These are phyloP conservation scores for Tylopilus balloui DNA, from an alignment of 768 basidiomycete species.

Conservation along the genomic window DNA sequence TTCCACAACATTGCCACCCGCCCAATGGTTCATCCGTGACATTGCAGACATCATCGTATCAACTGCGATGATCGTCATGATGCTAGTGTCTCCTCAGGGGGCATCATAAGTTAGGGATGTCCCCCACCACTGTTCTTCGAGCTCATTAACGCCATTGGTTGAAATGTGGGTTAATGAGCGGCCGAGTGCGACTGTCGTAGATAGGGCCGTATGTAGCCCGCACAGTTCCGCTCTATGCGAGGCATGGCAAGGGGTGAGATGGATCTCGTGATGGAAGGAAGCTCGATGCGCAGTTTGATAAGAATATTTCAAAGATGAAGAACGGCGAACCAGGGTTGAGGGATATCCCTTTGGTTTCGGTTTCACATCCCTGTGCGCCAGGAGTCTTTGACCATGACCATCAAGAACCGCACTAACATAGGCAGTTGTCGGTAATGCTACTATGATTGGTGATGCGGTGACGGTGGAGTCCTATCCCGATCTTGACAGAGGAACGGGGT, in stretches of 20 bases:
- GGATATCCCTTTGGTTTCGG: no score
- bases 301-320: background rate
- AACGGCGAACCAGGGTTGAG: background rate
- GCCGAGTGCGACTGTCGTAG: background rate
- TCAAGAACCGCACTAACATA: background rate
- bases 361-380: background rate
- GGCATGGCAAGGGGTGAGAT: background rate
- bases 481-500: background rate
- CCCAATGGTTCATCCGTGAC: background rate
- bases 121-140: slow-evolving; percentile 31
- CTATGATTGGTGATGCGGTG: background rate
- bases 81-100: background rate
- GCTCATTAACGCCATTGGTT: slow-evolving; percentile 21
- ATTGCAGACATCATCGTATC: background rate
- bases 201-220: background rate
- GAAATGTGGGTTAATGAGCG: slow-evolving; percentile 18
- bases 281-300: background rate
- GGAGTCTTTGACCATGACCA: background rate
- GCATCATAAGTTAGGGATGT: slow-evolving; percentile 19
- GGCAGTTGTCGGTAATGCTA: background rate
- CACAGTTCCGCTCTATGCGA: background rate
- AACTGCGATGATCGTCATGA: background rate
- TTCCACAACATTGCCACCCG: background rate
- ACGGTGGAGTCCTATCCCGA: background rate
- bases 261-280: background rate